Evolutionary conservation across 2,329 filamentous ascomycete species (phyloP), one percentile per base, ranked within the genome.

Genomic region (Aspergillus bombycis): DNA sequence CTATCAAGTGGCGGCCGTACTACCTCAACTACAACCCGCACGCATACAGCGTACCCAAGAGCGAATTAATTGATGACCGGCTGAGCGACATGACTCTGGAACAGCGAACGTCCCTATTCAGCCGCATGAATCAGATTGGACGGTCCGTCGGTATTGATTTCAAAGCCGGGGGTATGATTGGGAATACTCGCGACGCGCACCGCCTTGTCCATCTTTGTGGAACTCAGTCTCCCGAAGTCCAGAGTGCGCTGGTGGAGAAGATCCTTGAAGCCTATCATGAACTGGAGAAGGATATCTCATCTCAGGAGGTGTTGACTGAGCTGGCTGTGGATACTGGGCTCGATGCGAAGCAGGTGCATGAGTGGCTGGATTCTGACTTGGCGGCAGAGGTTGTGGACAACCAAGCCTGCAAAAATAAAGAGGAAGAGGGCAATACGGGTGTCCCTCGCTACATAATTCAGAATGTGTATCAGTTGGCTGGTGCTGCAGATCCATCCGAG

Each of bases 1-100:
- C 62, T 11, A 72, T 81, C 36, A 71, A 56, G n/a, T 81, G 76
- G 72, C 66, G 66, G 6, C 77, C 79, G 0, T 82, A 76, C 67
- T 80, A 80, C 55, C 71, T 81, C 4, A 71, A 78, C 65, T 60
- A 58, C 41, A 64, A 64, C 19, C 59, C 58, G 9, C 32, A 62
- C n/a, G 34, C 52, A 9, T 23, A 64, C 55, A 62, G 59, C 56
- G 41, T 62, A 23, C 43, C 45, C 7, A 64, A 64, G 21, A 48
- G 30, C 34, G 62, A 58, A 11, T 48, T 62, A n/a, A 64, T 70
- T 1, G 63, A 72, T 34, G 46, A 64, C 9, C 72, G 69, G 45
- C 66, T 74, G 16, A 64, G 61, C 12, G 63, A 67, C 41, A 70
- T 75, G 54, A 68, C 52, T 1, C 66, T 69, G 10, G 70, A 74